Evolutionary conservation across 2,329 filamentous ascomycete species (phyloP).

Genomic region (Aspergillus quadricinctus): DNA sequence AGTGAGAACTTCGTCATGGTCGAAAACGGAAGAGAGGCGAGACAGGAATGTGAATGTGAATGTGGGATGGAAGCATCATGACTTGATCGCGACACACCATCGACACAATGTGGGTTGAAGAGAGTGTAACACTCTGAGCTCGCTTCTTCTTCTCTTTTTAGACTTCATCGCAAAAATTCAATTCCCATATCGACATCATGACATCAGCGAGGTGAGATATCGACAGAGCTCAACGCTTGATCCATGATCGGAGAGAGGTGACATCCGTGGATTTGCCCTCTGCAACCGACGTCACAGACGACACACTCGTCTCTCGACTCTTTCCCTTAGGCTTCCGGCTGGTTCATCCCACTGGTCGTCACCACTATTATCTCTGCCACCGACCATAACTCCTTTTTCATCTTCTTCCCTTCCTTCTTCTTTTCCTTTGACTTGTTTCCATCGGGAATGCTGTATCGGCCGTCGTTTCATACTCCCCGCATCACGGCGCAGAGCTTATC

Average conservation of each 20-base stretch:
- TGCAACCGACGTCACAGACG: constrained; percentile 29
- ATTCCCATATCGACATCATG: constrained; percentile 10
- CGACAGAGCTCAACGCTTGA: not conserved
- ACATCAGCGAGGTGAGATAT: constrained; percentile 12
- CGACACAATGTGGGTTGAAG: not conserved
- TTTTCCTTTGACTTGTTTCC: constrained; percentile 5
- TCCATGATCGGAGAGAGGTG: not conserved
- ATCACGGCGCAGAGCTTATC: constrained; percentile 7
- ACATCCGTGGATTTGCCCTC: constrained; percentile 18
- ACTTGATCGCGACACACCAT: not conserved
- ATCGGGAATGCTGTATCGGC: constrained; percentile 16
- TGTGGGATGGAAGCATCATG: constrained; percentile 6
- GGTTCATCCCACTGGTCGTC: constrained; percentile 14
- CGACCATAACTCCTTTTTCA: not conserved
- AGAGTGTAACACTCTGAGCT: constrained; percentile 1
- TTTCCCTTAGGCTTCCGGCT: constrained; percentile 22
- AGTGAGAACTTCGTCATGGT: not conserved
- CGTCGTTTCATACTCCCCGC: constrained; percentile 5
- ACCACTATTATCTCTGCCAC: not conserved
- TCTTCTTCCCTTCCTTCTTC: constrained; percentile 11
- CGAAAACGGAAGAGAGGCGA: constrained; percentile 5
- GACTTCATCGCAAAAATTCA: not conserved
- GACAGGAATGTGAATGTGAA: not conserved
- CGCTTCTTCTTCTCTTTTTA: not conserved
- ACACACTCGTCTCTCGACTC: constrained; percentile 3